Base-by-base conservation (phyloP, 768 basidiomycete species). In the Suillus variegatus region DNA sequence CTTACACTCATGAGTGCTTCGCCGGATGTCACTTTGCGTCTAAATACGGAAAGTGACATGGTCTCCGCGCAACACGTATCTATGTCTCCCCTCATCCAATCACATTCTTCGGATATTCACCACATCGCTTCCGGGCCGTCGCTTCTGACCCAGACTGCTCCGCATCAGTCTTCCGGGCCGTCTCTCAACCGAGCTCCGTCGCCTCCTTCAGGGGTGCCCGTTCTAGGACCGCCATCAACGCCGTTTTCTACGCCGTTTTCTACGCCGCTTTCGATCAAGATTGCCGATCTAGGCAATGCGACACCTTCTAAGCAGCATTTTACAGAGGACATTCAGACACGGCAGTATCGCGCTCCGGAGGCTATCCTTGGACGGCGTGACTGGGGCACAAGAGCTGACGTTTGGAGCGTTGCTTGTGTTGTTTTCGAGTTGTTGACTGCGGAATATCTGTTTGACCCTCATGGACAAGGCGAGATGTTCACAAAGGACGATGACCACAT, bases 271-370 rank as follows among this genome's bases (percentile, higher is more conserved):
- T 88, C 86, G 22, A 85, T 97, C 73, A 97, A 97, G 83, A 95
- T 97, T 67, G 95, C 95, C 38, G 95, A 97, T 79, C 80, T 97
- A 52, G 95, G 95, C 32, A 97, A 97, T 74, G 95, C 95, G 32
- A 95, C 95, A 43, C 95, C 94, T 18, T 89, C 92, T n/a, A 89
- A 81, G 69, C 88, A 89, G 71, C 94, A 97, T 75, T 97, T 87
- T 75, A 97, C 95, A 10, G 95, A 96, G 72, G 95, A 95, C 74
- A 97, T 96, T 69, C 95, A 97, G 79, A 97, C 95, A n/a, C 86
- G 95, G 51, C 95, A 97, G 74, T 97, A 97, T 75, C 90, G 95
- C 67, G 86, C 92, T 35, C 95, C 95, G n/a, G 95, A 97, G 76
- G 95, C 94, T 62, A 95, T 97, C 70, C 80, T 96, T 20, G 95